Conservation (phyloP, 2,329 filamentous ascomycete species). For the Arthrobotrys iridis region DNA sequence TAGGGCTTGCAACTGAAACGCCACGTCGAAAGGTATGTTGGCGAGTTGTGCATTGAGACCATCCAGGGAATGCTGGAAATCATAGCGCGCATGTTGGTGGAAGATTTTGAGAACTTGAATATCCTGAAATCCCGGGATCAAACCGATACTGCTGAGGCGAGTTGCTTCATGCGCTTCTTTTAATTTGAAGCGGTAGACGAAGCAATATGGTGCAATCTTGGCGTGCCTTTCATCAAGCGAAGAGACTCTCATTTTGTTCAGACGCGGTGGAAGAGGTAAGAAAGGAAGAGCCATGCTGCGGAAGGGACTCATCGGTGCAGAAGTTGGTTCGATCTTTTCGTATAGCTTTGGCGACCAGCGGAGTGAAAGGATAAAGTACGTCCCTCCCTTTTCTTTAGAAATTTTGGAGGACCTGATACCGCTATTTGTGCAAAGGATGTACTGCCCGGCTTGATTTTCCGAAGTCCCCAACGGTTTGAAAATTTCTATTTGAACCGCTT, state of each 20-base stretch:
- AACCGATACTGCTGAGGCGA: constrained; percentile 52
- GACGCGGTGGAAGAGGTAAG: neutral
- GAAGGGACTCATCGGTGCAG: neutral
- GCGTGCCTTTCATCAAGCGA: constrained; percentile 61
- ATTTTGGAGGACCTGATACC: constrained; percentile 16
- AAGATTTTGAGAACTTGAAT: constrained; percentile 4
- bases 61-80: constrained; percentile 57
- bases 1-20: constrained; percentile 73
- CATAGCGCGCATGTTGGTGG: constrained; percentile 14
- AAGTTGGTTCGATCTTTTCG: neutral
- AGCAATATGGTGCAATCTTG: constrained; percentile 64
- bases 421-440: constrained; percentile 24
- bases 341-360: constrained; percentile 45
- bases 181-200: constrained; percentile 65
- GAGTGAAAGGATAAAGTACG: constrained; percentile 29
- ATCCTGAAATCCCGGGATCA: constrained; percentile 39
- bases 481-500: constrained; percentile 31
- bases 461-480: neutral
- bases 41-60: constrained; percentile 60
- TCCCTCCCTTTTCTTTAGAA: neutral
- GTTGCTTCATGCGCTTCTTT: constrained; percentile 59
- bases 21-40: constrained; percentile 65
- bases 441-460: neutral
- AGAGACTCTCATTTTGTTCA: constrained; percentile 51
- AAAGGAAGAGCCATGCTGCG: neutral